Evolutionary conservation across 257 asterid genomes (phyloP).

Genomic region (Solanum gracilifrons): DNA sequence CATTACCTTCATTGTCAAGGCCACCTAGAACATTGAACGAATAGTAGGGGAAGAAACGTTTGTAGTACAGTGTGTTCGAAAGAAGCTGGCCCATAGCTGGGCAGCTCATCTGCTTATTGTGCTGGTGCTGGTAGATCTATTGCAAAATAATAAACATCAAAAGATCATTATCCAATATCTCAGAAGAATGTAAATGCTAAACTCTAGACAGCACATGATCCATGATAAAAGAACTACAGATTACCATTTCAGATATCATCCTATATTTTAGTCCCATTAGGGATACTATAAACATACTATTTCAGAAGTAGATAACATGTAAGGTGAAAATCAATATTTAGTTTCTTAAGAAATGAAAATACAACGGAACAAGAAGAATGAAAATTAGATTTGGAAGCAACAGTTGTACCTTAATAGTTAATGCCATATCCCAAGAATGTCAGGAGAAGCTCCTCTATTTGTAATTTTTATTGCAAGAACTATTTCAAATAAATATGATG

Average conservation of each 20-base stretch:
- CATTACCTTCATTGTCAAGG: slow-evolving; percentile 76
- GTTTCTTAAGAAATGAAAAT: neutral
- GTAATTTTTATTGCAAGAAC: neutral
- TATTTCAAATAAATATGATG: neutral
- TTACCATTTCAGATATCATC: neutral
- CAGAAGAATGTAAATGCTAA: neutral
- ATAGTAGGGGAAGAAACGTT: slow-evolving; percentile 87
- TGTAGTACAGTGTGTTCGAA: slow-evolving; percentile 79
- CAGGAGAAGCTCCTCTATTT: neutral
- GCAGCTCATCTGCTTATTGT: slow-evolving; percentile 96
- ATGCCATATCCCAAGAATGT: neutral
- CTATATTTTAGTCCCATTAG: neutral
- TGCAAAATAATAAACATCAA: neutral
- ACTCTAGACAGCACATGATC: neutral
- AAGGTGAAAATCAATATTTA: neutral
- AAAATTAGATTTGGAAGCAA: neutral
- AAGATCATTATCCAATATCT: neutral
- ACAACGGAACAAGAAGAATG: neutral
- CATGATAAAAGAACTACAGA: neutral
- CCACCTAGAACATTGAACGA: slow-evolving; percentile 92
- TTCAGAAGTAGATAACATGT: neutral
- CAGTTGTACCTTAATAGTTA: neutral
- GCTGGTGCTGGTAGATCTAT: slow-evolving; percentile 85
- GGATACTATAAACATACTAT: neutral
- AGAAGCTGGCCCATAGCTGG: slow-evolving; percentile 96